Conservation (phyloP, 2,329 filamentous ascomycete species). For the Teratosphaeria nubilosa region DNA sequence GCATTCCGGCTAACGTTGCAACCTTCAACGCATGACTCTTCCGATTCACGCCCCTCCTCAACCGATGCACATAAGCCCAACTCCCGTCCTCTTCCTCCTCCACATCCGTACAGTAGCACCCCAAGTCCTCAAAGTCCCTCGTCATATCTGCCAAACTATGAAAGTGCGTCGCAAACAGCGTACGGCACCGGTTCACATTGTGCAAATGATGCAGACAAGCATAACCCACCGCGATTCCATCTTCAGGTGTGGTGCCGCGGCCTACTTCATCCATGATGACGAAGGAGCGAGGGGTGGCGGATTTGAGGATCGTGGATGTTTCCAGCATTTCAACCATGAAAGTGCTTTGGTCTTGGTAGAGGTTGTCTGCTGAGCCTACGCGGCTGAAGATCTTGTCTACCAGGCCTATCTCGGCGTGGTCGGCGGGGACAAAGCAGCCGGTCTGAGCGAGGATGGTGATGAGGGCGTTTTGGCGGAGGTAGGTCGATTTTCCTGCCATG, state of each 20-base stretch:
- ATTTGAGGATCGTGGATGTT: slow-evolving; percentile 77
- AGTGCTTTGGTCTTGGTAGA: slow-evolving; percentile 90
- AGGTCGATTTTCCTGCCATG: slow-evolving; percentile 97
- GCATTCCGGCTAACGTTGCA: slow-evolving; percentile 72
- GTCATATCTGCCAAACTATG: slow-evolving; percentile 75
- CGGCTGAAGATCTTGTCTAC: slow-evolving; percentile 96
- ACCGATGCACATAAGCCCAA: slow-evolving; percentile 78
- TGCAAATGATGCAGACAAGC: slow-evolving; percentile 80
- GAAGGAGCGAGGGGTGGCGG: slow-evolving; percentile 74
- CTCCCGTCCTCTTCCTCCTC: slow-evolving; percentile 54
- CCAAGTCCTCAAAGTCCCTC: slow-evolving; percentile 47
- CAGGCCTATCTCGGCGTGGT: slow-evolving; percentile 73
- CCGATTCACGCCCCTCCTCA: slow-evolving; percentile 73
- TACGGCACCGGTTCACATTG: slow-evolving; percentile 63
- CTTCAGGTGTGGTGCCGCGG: slow-evolving; percentile 83
- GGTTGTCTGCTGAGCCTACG: slow-evolving; percentile 76
- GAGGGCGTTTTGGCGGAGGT: slow-evolving; percentile 87
- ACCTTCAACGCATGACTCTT: slow-evolving; percentile 90
- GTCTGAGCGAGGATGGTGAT: slow-evolving; percentile 90
- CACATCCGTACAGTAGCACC: slow-evolving; percentile 82
- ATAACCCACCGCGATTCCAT: slow-evolving; percentile 82
- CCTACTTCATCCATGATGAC: slow-evolving; percentile 98
- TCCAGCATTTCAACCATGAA: slow-evolving; percentile 99
- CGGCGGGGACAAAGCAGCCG: slow-evolving; percentile 84
- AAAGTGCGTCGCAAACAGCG: slow-evolving; percentile 92